phyloP scores from a whole-genome alignment of 2,329 filamentous ascomycete species.

The Colletotrichum higginsianum region DNA sequence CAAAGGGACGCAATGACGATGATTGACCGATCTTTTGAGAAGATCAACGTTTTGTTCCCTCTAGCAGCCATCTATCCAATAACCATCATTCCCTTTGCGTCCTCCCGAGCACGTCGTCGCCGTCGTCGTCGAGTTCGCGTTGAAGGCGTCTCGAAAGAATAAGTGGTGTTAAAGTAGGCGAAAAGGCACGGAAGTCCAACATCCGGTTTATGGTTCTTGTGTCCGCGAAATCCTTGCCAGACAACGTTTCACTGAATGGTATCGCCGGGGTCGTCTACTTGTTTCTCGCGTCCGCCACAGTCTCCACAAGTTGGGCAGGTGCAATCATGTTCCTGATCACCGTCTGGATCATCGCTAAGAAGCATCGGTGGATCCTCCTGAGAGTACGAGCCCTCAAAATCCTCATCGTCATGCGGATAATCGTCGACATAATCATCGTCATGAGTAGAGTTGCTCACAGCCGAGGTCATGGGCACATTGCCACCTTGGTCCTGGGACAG shows the following conservation, averaged over 20 bases:
- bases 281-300: slow-evolving; percentile 17
- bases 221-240: slow-evolving; percentile 1
- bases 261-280: slow-evolving; percentile 36
- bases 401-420: slow-evolving; percentile 43
- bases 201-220: neutral
- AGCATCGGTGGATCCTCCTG: slow-evolving; percentile 43
- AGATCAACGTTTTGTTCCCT: neutral
- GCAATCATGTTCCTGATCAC: slow-evolving; percentile 25
- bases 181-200: neutral
- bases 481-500: slow-evolving; percentile 47
- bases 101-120: neutral
- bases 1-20: neutral
- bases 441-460: slow-evolving; percentile 55
- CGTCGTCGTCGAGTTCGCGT: neutral
- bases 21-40: neutral
- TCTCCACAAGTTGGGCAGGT: slow-evolving; percentile 18
- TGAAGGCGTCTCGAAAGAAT: neutral
- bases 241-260: neutral
- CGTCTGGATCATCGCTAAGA: slow-evolving; percentile 40
- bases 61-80: neutral
- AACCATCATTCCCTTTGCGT: neutral
- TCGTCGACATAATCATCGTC: slow-evolving; percentile 54
- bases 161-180: neutral
- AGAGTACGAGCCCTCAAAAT: slow-evolving; percentile 28
- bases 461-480: slow-evolving; percentile 45